phyloP scores from a whole-genome alignment of 2,329 filamentous ascomycete genomes.

The Penicillium sp. region DNA sequence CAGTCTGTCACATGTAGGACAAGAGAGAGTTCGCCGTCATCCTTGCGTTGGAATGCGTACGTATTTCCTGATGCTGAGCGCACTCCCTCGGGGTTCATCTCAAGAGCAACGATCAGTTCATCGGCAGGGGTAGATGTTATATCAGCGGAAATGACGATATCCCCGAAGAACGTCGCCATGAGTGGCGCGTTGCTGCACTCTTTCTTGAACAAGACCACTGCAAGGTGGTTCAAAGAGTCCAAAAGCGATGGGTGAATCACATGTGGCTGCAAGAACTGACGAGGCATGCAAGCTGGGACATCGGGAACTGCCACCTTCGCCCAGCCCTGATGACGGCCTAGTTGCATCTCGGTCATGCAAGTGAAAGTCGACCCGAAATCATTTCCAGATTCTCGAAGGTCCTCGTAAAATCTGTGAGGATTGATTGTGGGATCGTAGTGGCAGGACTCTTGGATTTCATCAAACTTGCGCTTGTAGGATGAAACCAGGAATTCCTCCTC shows the following conservation, averaged over 20 bases:
- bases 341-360: neutral
- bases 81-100: slow-evolving; percentile 1
- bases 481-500: neutral
- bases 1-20: slow-evolving; percentile 1
- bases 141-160: neutral
- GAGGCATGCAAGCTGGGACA: slow-evolving; percentile 1
- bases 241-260: neutral
- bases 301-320: slow-evolving; percentile 1
- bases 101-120: neutral
- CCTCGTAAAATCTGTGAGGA: neutral
- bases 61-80: slow-evolving; percentile 3
- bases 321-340: neutral
- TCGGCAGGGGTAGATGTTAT: slow-evolving; percentile 3
- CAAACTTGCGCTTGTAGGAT: neutral
- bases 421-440: neutral
- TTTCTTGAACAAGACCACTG: slow-evolving; percentile 1
- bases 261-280: neutral
- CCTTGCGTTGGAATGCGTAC: slow-evolving; percentile 2
- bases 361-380: slow-evolving; percentile 1
- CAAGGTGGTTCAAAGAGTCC: slow-evolving; percentile 2
- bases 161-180: slow-evolving; percentile 2
- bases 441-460: neutral
- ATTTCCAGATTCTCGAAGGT: neutral
- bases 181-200: slow-evolving; percentile 4
- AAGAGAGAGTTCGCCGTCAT: neutral